A percentile compares a stretch with the other conserved stretches of the same genome.
phyloP scores from a whole-genome alignment of 306 rosid genomes.

The Lupinus albus region DNA sequence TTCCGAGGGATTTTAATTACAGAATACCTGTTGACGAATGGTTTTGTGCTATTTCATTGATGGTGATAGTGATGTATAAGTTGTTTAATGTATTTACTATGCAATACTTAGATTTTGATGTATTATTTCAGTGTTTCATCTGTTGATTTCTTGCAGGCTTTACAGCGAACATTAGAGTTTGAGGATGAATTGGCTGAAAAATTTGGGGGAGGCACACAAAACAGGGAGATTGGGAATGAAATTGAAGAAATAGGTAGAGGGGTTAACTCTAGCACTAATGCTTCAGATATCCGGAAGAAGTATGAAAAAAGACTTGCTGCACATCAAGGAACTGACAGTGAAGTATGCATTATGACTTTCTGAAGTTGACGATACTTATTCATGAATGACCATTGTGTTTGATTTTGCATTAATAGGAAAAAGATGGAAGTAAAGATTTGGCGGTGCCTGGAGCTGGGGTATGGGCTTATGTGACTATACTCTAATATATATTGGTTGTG shows the following conservation, averaged over 20 bases:
- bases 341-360: conserved; percentile 55
- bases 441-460: conserved; percentile 99
- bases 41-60: conserved; percentile 12
- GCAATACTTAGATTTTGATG: conserved; percentile 23
- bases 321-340: conserved; percentile 71
- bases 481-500: conserved; percentile 31
- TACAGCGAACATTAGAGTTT: conserved; percentile 94
- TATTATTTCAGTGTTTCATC: conserved; percentile 40
- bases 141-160: conserved; percentile 64
- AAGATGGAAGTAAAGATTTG: conserved; percentile 69
- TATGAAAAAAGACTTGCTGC: conserved; percentile 88
- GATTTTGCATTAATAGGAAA: conserved; percentile 64
- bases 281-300: conserved; percentile 91
- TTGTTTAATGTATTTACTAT: conserved; percentile 25
- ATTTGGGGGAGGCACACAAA: conserved; percentile 90
- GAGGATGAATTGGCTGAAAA: conserved; percentile 98
- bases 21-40: conserved; percentile 12
- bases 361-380: conserved; percentile 24
- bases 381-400: conserved; percentile 36
- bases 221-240: conserved; percentile 74
- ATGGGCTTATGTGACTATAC: conserved; percentile 36
- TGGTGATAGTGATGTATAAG: not conserved
- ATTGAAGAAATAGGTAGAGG: conserved; percentile 86
- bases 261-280: conserved; percentile 58
- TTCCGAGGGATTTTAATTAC: conserved; percentile 6